Conservation (phyloP, 352 stramenopile species). For the Pythium sukuiense region DNA sequence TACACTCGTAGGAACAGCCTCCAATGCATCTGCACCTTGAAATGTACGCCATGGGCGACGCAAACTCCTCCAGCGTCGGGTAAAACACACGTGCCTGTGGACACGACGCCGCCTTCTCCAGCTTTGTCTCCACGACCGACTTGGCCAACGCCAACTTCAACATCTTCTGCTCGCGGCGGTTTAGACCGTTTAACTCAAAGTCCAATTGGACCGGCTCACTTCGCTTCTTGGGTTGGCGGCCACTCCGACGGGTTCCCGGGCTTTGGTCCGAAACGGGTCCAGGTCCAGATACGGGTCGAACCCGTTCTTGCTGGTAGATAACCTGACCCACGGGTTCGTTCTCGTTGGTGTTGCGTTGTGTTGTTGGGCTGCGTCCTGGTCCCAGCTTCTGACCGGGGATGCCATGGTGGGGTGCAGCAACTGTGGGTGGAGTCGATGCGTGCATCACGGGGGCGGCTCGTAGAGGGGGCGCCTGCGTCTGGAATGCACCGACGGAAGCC, state of each 20-base stretch:
- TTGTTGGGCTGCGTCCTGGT: not conserved
- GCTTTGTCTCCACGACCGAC: slow-evolving; percentile 56
- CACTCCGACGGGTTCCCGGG: slow-evolving; percentile 22
- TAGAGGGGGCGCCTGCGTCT: not conserved
- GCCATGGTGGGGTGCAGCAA: not conserved
- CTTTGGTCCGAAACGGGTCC: slow-evolving; percentile 7
- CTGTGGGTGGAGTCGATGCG: not conserved
- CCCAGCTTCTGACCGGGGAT: slow-evolving; percentile 3
- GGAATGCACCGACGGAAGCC: slow-evolving; percentile 8
- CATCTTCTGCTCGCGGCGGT: slow-evolving; percentile 46
- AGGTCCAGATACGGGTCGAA: slow-evolving; percentile 18
- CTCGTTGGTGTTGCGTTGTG: slow-evolving; percentile 12
- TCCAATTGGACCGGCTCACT: slow-evolving; percentile 34
- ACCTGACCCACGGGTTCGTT: not conserved
- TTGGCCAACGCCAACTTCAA: slow-evolving; percentile 62
- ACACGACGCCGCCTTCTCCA: slow-evolving; percentile 30
- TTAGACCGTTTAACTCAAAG: slow-evolving; percentile 21
- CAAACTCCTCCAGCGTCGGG: slow-evolving; percentile 86
- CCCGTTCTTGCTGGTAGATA: slow-evolving; percentile 1
- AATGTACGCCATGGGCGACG: slow-evolving; percentile 89
- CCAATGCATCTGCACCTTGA: slow-evolving; percentile 37
- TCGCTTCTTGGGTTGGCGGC: slow-evolving; percentile 41
- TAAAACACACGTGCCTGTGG: slow-evolving; percentile 63
- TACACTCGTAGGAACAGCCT: slow-evolving; percentile 1
- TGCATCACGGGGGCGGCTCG: not conserved